Evolutionary conservation across 164 flowering plant species (phyloP).

Genomic region (Annona cherimola): DNA sequence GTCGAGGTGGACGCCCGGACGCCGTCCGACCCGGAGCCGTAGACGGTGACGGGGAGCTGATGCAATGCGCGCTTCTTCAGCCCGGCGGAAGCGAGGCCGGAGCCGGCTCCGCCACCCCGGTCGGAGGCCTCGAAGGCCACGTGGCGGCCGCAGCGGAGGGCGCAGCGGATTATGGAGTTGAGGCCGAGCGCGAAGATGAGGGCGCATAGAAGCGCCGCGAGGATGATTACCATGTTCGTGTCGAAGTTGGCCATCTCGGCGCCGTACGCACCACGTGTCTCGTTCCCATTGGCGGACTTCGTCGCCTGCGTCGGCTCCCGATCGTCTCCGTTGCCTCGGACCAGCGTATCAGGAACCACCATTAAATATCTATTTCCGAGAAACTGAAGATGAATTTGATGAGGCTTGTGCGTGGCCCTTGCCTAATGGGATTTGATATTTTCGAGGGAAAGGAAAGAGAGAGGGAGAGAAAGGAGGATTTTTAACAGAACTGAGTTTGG

Average conservation of each 20-base stretch:
- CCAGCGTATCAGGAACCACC: conserved; percentile 11
- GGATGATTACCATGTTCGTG: conserved; percentile 72
- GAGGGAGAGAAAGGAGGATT: background rate
- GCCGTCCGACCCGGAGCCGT: conserved; percentile 32
- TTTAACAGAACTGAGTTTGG: conserved; percentile 10
- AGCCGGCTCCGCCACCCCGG: conserved; percentile 23
- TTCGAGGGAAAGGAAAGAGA: conserved; percentile 2
- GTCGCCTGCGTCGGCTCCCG: background rate
- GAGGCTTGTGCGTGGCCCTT: too few species aligned
- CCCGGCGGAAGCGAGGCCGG: conserved; percentile 33
- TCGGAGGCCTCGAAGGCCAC: conserved; percentile 26
- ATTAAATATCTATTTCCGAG: background rate
- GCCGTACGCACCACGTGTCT: conserved; percentile 12
- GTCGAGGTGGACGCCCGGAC: conserved; percentile 29
- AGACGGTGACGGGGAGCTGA: conserved; percentile 56
- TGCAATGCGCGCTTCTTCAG: conserved; percentile 46
- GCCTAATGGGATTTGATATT: background rate
- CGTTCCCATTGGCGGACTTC: conserved; percentile 8
- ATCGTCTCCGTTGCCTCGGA: conserved; percentile 8
- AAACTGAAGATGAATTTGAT: background rate
- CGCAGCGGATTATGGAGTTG: conserved; percentile 57
- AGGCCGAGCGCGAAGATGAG: conserved; percentile 60
- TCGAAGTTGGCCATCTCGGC: conserved; percentile 42
- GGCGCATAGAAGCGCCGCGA: conserved; percentile 62
- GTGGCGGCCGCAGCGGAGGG: conserved; percentile 39